Evolutionary conservation across 75 land plant species (phyloP), one percentile per base, ranked within the genome.

Genomic region (Selaginella tamariscina): DNA sequence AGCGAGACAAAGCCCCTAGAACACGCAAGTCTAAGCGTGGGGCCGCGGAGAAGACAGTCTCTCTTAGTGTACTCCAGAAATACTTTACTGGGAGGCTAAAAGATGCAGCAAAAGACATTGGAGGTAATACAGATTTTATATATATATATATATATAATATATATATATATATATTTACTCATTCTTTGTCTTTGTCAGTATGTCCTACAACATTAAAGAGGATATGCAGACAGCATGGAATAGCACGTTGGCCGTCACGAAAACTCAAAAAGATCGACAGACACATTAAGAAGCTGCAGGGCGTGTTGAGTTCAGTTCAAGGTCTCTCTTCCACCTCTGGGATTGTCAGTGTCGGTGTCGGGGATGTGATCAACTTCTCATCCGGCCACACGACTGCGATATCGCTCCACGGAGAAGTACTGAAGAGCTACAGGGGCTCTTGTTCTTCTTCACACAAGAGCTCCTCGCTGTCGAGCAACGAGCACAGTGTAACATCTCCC

Each of bases 281-380:
- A 2, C 75, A 77, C 20, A 59, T 85, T 31, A 59, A 59, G 70
- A 77, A 72, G 76, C 66, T 29, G 39, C 81, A 91, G 62, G 80
- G 72, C 29, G 87, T 91, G 9, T 84, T 91, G 49, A 92, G 88
- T 56, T 91, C 97, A 23, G 97, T 88, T 31, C 85, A 91, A 62
- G 97, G 72, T 15, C 15, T 39, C 11, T 39, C 49, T 5, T 15
- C 49, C 49, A 15, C 11, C 49, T 39, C 49, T 39, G 15, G 11
- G 15, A 15, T 39, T 5, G 49, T 39, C 49, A 39, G 87, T 67
- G 75, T 75, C 18, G 78, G 75, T 27, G 86, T 91, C 13, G 73
- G 81, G 26, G 33, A 87, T 39, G 82, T 81, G 22, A 85, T 80
- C 64, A 86, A 90, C 65, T 85, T 89, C 49, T 57, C 74, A 11